These are phyloP conservation scores for Kandelia obovata DNA, from an alignment of 345 rosid species.

Conservation along the genomic window DNA sequence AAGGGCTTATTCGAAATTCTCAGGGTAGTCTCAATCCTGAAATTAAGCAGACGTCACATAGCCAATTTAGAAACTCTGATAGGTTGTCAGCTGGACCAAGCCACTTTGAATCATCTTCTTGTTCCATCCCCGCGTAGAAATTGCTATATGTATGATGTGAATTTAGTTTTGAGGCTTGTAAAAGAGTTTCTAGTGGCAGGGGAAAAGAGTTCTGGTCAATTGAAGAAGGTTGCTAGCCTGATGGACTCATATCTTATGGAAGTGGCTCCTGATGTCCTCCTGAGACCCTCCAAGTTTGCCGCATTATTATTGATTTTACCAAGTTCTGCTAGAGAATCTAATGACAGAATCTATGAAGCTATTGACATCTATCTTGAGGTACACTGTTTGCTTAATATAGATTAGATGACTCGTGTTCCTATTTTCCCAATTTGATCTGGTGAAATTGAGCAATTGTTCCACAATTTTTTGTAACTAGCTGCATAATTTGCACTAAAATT, in stretches of 20 bases:
- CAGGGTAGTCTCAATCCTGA: conserved; percentile 26
- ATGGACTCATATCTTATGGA: conserved; percentile 47
- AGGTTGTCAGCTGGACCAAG: conserved; percentile 45
- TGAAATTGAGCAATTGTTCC: neutral
- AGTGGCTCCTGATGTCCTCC: conserved; percentile 43
- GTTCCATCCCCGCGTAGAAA: conserved; percentile 27
- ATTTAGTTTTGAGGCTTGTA: conserved; percentile 45
- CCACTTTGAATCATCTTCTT: conserved; percentile 43
- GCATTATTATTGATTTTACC: conserved; percentile 39
- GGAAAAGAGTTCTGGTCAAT: conserved; percentile 1
- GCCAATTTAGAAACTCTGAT: conserved; percentile 40
- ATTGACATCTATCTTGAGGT: conserved; percentile 55
- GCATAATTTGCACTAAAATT: neutral
- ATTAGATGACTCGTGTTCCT: too few relatives aligned
- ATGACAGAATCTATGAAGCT: conserved; percentile 40
- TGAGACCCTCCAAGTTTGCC: conserved; percentile 37
- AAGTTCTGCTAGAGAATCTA: conserved; percentile 39
- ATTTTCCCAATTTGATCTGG: too few relatives aligned
- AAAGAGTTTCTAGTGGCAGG: conserved; percentile 27
- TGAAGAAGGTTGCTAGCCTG: conserved; percentile 38
- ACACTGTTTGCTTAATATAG: neutral
- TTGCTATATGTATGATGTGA: conserved; percentile 39
- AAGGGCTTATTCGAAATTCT: conserved; percentile 38
- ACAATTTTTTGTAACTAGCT: neutral
- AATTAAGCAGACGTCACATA: conserved; percentile 18